phyloP scores from a whole-genome alignment of 1,139 yeast genomes.

The Debaryomyces psychrophilus region DNA sequence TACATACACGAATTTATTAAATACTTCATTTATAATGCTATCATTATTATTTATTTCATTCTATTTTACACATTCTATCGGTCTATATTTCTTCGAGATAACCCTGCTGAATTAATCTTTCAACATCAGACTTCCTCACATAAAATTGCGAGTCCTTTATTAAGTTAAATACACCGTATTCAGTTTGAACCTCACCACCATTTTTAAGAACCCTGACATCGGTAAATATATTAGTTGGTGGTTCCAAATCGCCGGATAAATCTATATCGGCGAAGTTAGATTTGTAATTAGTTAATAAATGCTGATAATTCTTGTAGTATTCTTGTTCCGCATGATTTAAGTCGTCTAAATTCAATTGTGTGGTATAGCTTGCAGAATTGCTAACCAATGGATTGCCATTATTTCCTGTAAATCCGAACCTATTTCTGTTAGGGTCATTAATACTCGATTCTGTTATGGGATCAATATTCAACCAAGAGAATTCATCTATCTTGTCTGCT shows the following conservation, averaged over 20 bases:
- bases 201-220: constrained; percentile 92
- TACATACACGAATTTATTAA: background rate
- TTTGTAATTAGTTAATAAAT: constrained; percentile 72
- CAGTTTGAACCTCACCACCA: constrained; percentile 97
- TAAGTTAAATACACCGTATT: constrained; percentile 91
- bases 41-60: background rate
- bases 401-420: background rate
- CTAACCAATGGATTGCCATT: constrained; percentile 6
- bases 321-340: constrained; percentile 81
- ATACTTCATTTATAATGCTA: background rate
- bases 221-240: constrained; percentile 88
- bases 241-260: constrained; percentile 81
- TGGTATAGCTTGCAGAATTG: constrained; percentile 28
- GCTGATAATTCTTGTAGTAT: constrained; percentile 71
- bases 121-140: constrained; percentile 92
- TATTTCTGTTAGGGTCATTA: constrained; percentile 3
- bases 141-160: constrained; percentile 96
- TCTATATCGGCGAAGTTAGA: constrained; percentile 86
- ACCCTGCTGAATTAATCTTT: constrained; percentile 91
- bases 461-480: constrained; percentile 67
- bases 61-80: background rate
- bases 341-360: constrained; percentile 46
- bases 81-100: constrained; percentile 73
- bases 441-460: constrained; percentile 28
- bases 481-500: constrained; percentile 64